Base-by-base conservation (phyloP, 2,329 filamentous ascomycete species). In the Fusarium pseudonygamai region DNA sequence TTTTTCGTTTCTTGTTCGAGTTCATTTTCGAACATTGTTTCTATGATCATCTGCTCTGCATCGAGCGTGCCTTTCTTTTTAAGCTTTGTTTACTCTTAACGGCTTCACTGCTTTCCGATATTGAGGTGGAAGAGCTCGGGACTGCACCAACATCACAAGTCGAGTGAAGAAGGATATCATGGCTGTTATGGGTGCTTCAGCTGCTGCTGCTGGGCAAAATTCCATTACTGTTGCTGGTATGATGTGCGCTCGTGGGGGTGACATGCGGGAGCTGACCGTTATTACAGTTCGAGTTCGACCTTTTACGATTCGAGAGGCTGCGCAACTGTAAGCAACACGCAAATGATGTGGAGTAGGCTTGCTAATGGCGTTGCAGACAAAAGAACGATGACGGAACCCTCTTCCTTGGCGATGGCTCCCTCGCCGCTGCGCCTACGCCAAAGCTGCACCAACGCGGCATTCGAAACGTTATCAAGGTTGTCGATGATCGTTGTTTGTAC, bases 401-500 rank as follows among this genome's bases (percentile, higher is more conserved):
- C 42, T 99, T 99, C 80, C 89, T 99, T n/a, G 96, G 96, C 69
- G 96, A 99, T 82, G 96, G 96, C 67, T 98, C 96, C 24, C 87
- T 99, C 64, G 96, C 96, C n/a, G 93, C 90, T 50, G 92, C 89
- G 20, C 95, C 96, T 2, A 89, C 94, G 3, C 95, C 95, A 2
- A 97, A 96, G 80, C 88, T 97, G 37, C 90, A 92, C 69, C 91
- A 93, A 77, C 95, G 95, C 78, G 96, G 97, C 13, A 91, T 99
- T 64, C 89, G 95, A 78, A 92, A 94, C 4, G 95, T 99, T 60
- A 93, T 99, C 84, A 98, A 98, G 83, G 95, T 99, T 26, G 89
- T 99, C 60, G 97, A 99, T 80, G 95, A 98, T 80, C 93, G 93
- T 79, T 98, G 96, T 85, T 85, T 99, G 96, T 98, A 89, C 77